Percentiles rank a stretch among this genome's conserved stretches.
Evolutionary conservation across 2,329 filamentous ascomycete species (phyloP).

Genomic region (Colletotrichum australisinense): DNA sequence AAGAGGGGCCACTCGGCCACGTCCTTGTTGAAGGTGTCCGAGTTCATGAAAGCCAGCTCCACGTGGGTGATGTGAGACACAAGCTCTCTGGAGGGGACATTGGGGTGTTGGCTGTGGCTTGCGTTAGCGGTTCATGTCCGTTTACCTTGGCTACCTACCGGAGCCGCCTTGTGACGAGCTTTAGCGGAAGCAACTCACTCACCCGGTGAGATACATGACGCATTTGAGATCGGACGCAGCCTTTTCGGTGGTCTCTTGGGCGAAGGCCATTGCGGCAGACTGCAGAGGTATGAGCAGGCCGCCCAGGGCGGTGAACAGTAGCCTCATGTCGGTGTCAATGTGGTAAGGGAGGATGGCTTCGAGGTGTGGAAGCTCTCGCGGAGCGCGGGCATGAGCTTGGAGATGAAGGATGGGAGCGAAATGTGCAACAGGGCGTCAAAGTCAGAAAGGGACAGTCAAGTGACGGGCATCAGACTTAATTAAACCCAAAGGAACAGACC

Average conservation of each 20-base stretch:
- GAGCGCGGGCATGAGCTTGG: background rate
- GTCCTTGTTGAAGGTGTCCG: conserved; percentile 61
- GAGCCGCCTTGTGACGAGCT: background rate
- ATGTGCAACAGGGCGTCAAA: background rate
- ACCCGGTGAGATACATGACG: conserved; percentile 65
- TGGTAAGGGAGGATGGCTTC: background rate
- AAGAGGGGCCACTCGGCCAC: conserved; percentile 62
- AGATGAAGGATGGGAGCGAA: background rate
- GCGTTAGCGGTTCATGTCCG: conserved; percentile 5
- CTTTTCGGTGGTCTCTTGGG: background rate
- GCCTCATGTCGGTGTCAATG: conserved; percentile 25
- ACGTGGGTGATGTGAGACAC: conserved; percentile 65
- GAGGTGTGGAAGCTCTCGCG: background rate
- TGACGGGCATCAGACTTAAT: background rate
- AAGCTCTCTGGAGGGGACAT: conserved; percentile 51
- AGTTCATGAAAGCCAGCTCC: conserved; percentile 67
- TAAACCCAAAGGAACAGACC: background rate
- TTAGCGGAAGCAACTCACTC: conserved; percentile 30
- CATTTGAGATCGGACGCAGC: conserved; percentile 40
- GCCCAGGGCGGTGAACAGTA: conserved; percentile 4
- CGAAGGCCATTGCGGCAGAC: conserved; percentile 17
- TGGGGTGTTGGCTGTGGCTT: conserved; percentile 57
- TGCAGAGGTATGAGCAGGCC: conserved; percentile 13
- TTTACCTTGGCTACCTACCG: background rate
- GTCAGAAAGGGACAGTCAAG: background rate